These are phyloP conservation scores for Emmonsia crescens DNA, from an alignment of 2,329 filamentous ascomycete genomes.

Conservation along the genomic window DNA sequence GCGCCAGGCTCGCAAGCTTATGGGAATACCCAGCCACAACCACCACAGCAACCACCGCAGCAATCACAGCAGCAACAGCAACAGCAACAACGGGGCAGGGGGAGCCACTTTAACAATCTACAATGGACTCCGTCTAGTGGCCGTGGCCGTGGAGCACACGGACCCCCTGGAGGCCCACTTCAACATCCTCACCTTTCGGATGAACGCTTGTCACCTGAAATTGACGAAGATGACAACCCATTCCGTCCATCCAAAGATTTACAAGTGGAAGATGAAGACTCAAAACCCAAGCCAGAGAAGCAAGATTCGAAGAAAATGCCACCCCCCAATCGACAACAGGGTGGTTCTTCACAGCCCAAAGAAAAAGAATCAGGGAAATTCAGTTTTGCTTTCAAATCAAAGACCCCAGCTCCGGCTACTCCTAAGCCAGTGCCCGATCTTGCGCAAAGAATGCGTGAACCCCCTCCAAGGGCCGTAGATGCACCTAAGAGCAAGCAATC, in stretches of 20 bases:
- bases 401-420: constrained; percentile 47
- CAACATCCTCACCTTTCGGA: constrained; percentile 21
- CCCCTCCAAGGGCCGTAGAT: constrained; percentile 25
- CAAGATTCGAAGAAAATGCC: constrained; percentile 42
- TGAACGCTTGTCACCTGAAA: constrained; percentile 25
- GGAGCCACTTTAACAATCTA: constrained; percentile 52
- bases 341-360: constrained; percentile 44
- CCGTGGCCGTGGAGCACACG: constrained; percentile 34
- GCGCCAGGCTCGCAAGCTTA: constrained; percentile 39
- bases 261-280: constrained; percentile 51
- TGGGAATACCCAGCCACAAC: constrained; percentile 18
- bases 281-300: constrained; percentile 34
- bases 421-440: constrained; percentile 42
- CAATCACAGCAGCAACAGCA: neutral
- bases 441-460: constrained; percentile 37
- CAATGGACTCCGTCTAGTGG: constrained; percentile 58
- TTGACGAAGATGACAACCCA: constrained; percentile 48
- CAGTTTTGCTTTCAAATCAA: constrained; percentile 86
- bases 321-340: constrained; percentile 44
- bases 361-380: constrained; percentile 51
- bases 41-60: neutral
- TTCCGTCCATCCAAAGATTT: constrained; percentile 55
- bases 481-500: constrained; percentile 30
- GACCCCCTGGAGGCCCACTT: constrained; percentile 23
- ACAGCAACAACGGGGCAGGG: constrained; percentile 42